Evolutionary conservation across 495 filamentous ascomycete genomes (phyloP), one percentile per base, ranked within the genome.

Genomic region (Entonaema liquescens): DNA sequence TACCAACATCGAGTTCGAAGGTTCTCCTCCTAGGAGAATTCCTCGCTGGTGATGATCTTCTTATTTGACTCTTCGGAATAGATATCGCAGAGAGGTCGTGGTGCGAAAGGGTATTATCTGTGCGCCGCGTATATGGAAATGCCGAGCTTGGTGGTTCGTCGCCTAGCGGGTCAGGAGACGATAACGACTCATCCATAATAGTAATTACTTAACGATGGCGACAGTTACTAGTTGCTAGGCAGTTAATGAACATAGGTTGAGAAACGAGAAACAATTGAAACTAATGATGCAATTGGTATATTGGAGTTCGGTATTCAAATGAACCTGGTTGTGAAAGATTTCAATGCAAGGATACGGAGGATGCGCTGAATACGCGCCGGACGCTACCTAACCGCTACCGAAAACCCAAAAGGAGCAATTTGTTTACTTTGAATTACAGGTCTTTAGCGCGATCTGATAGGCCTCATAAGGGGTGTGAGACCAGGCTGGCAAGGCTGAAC

Each of bases 1-100:
- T 73, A 12, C 85, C 86, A 17, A 86, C 81, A 38, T 88, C 84
- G 44, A 87, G 78, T 74, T 86, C 79, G 56, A 87, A 86, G 13
- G 78, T 86, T 66, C 82, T 83, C 71, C 86, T 86, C 21, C 79
- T 79, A 36, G 86, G 84, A 12, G 86, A 86, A 35, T 71, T 76
- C 53, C 36, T 74, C 63, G 56, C 67, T 59, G 65, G 76, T 74
- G 68, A 72, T 31, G 57, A 74, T 68, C 33, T 73, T 70, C 67
- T 77, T 60, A 35, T 73, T 42, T 12, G 69, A 53, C 54, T 67
- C 25, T 33, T 67, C 15, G 75, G 71, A 6, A 67, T 49, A 8
- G 73, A 67, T 12, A 72, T 44, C 7, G 73, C 17, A 19, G 73
- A 66, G 19, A 71, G 52, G 3, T 72, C 70, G 54, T 65, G 67